Conservation (phyloP, 2,329 filamentous ascomycete species). For the Cephalotrichum gorgonifer region DNA sequence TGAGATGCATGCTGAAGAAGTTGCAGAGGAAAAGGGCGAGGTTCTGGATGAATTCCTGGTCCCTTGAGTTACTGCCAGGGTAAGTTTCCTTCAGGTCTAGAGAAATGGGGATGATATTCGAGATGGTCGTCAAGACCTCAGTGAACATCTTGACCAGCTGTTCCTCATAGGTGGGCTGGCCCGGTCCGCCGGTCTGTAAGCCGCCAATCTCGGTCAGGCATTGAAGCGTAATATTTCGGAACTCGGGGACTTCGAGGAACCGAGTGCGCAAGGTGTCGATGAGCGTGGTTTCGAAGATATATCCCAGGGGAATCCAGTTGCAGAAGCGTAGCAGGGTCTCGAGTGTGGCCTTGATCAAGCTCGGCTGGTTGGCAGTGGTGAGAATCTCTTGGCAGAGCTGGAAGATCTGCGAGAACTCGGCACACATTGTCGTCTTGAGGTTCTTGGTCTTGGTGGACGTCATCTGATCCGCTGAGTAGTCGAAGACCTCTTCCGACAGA, state of each 20-base stretch:
- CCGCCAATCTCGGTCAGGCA: slow-evolving; percentile 96
- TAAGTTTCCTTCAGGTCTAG: slow-evolving; percentile 90
- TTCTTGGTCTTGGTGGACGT: slow-evolving; percentile 96
- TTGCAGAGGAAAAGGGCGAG: slow-evolving; percentile 92
- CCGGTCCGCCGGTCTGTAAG: slow-evolving; percentile 68
- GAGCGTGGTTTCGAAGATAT: slow-evolving; percentile 95
- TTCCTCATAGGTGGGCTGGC: slow-evolving; percentile 72
- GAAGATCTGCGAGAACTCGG: slow-evolving; percentile 97
- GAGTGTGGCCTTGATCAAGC: slow-evolving; percentile 88
- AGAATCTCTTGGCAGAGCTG: slow-evolving; percentile 94
- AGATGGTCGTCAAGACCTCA: slow-evolving; percentile 84
- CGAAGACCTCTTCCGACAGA: slow-evolving; percentile 95
- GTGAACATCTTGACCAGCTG: slow-evolving; percentile 98
- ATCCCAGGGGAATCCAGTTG: slow-evolving; percentile 97
- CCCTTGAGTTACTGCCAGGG: slow-evolving; percentile 77
- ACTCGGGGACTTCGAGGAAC: slow-evolving; percentile 88
- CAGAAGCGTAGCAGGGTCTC: slow-evolving; percentile 93
- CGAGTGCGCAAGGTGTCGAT: slow-evolving; percentile 90
- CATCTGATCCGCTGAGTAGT: slow-evolving; percentile 98
- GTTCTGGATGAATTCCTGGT: slow-evolving; percentile 98
- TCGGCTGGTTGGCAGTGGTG: slow-evolving; percentile 77
- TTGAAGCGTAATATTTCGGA: slow-evolving; percentile 93
- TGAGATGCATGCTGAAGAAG: slow-evolving; percentile 90
- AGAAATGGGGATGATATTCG: slow-evolving; percentile 82
- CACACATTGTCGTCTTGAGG: slow-evolving; percentile 96